phyloP scores from a whole-genome alignment of 257 asterid genomes.

The Capsicum baccatum region DNA sequence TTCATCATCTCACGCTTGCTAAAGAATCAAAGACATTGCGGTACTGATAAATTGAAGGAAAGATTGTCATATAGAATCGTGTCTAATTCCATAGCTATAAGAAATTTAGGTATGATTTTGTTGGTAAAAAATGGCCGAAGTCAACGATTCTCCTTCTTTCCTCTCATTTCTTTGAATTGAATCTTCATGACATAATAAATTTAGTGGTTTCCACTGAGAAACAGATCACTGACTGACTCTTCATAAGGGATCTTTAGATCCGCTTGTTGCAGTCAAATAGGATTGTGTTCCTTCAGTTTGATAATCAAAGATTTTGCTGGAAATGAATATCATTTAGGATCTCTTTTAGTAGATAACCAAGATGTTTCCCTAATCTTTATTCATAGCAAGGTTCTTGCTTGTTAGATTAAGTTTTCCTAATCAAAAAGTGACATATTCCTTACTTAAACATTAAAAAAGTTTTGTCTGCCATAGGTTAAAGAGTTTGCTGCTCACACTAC shows the following conservation, averaged over 20 bases:
- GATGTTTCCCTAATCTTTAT: constrained; percentile 10
- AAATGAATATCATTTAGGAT: neutral
- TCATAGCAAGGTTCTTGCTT: neutral
- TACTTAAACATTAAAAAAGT: constrained; percentile 12
- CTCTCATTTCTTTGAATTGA: no score
- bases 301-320: neutral
- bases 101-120: no score
- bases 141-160: no score
- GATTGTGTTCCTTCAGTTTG: constrained; percentile 9
- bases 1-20: no score
- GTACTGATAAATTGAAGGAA: no score
- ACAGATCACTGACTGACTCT: no score
- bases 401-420: neutral
- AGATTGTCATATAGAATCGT: no score
- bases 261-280: neutral
- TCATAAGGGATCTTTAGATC: neutral
- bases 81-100: no score
- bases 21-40: no score
- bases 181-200: no score
- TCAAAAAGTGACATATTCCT: constrained; percentile 6
- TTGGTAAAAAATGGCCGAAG: no score
- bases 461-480: constrained; percentile 65
- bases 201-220: no score
- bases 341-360: neutral
- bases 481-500: constrained; percentile 84